Base-by-base conservation (phyloP, 179 eudicot species). In the Spinacia oleracea region DNA sequence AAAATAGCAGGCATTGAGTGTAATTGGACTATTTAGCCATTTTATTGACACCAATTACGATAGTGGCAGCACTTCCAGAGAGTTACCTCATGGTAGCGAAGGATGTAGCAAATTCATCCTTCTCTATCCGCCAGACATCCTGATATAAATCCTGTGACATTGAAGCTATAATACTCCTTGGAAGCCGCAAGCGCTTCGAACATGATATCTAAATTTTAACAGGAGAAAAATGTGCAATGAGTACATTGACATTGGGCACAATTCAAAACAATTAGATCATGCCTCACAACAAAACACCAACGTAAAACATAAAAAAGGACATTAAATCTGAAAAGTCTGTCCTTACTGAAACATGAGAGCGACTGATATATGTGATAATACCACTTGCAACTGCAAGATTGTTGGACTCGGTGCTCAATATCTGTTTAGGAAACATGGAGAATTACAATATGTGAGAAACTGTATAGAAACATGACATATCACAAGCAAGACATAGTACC, bases 71-170 rank as follows among this genome's bases (percentile, higher is more conserved):
- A 59, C 0, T 53, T 62, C 29, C 25, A 29, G 12, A 56, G 34
- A 58, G 40, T 77, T 71, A 96, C 99, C 99, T 96, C 98, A 94
- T 94, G 63, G 88, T 86, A 77, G 93, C 86, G 82, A 85, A 94
- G 83, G 92, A 86, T 42, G 93, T 27, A 73, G 87, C 80, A 55
- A 84, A 25, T 86, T 96, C 99, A 92, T 96, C 99, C 87, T 94
- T 96, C 84, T 92, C 94, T 85, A 96, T 86, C 77, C 91, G 89
- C 99, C 99, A 96, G 51, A 87, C 89, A 80, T 88, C 93, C 60
- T 75, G 87, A 79, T 60, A 76, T 65, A 96, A 90, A 86, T 90
- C 97, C 75, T 85, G 83, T 67, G 80, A 81, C 81, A 75, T 31
- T 79, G 90, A 88, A 56, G 87, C 84, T 73, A 75, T 84, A 72